Percentiles rank a stretch among this genome's conserved stretches.
phyloP scores from a whole-genome alignment of 495 filamentous ascomycete genomes.

The Pseudomonodictys pantanalensis region DNA sequence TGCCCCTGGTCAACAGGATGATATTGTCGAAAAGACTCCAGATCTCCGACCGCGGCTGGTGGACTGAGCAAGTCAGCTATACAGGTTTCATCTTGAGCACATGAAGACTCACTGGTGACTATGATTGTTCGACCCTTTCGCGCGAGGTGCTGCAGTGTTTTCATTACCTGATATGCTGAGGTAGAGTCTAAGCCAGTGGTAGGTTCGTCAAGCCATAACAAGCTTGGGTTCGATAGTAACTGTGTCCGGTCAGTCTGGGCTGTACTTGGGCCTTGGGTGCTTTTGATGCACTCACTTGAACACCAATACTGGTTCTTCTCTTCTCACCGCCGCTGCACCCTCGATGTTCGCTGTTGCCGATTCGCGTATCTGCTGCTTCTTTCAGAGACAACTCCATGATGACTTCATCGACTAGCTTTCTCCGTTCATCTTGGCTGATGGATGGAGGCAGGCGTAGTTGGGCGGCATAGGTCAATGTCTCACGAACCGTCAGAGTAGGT shows the following conservation, averaged over 20 bases:
- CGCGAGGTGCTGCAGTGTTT: conserved; percentile 64
- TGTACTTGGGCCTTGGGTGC: not conserved
- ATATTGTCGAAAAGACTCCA: conserved; percentile 71
- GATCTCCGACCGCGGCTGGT: conserved; percentile 72
- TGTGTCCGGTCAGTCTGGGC: not conserved
- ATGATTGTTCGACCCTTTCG: conserved; percentile 66
- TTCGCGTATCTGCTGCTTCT: conserved; percentile 68
- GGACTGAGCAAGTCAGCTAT: conserved; percentile 40
- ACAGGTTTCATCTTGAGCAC: not conserved
- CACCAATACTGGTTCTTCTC: conserved; percentile 67
- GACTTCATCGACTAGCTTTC: conserved; percentile 63
- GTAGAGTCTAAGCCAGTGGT: conserved; percentile 74
- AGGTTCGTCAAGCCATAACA: conserved; percentile 72
- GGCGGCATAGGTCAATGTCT: conserved; percentile 68
- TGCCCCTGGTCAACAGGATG: conserved; percentile 60
- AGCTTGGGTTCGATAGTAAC: conserved; percentile 64
- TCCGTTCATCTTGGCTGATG: conserved; percentile 56
- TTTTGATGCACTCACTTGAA: conserved; percentile 51
- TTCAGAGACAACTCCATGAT: conserved; percentile 71
- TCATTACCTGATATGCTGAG: conserved; percentile 68
- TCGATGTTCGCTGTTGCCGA: conserved; percentile 64
- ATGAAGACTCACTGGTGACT: conserved; percentile 49
- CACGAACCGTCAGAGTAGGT: conserved; percentile 67
- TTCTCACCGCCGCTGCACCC: conserved; percentile 77
- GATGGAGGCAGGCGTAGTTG: conserved; percentile 64